Conservation (phyloP, 1,284 basidiomycete species). For the Uromyces viciae-fabae region DNA sequence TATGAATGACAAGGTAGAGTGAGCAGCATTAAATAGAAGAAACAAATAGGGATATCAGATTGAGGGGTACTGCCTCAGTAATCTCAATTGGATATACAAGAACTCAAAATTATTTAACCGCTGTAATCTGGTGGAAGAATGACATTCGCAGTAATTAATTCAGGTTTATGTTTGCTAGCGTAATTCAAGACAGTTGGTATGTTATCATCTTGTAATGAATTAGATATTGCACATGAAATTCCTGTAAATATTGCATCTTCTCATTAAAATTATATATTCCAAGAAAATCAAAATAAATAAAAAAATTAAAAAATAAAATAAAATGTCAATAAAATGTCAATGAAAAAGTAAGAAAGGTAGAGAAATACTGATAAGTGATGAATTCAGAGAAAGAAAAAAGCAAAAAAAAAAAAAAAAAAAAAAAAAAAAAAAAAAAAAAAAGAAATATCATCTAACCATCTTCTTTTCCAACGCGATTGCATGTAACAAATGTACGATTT, state of each 20-base stretch:
- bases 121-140: background rate
- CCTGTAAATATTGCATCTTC: constrained; percentile 35
- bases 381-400: background rate
- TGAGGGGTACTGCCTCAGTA: no score
- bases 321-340: no score
- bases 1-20: background rate
- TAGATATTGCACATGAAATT: constrained; percentile 39
- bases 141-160: constrained; percentile 2
- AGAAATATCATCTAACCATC: background rate
- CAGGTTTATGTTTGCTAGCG: constrained; percentile 34
- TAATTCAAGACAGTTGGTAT: constrained; percentile 9
- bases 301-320: background rate
- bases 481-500: constrained; percentile 25
- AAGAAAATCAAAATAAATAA: background rate
- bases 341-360: no score
- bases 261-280: background rate
- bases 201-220: background rate
- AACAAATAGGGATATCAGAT: background rate
- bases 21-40: background rate
- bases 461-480: constrained; percentile 36
- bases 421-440: no score
- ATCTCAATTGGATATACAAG: no score
- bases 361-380: no score
- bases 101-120: no score
- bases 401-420: background rate